Conservation (phyloP, 2,329 filamentous ascomycete species). For the Penicillium glabrum region DNA sequence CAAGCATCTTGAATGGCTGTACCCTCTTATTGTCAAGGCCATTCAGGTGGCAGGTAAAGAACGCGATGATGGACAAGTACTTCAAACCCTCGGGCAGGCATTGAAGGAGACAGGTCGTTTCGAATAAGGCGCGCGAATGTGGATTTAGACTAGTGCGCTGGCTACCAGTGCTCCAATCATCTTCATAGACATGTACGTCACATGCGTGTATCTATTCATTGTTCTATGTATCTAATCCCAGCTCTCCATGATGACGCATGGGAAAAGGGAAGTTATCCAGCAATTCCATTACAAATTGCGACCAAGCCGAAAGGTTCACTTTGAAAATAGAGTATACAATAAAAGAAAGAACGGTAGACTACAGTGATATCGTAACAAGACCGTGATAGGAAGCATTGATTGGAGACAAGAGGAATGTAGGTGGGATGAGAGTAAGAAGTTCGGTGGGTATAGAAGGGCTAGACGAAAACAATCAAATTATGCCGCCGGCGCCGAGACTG, state of each 20-base stretch:
- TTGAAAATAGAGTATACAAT: background rate
- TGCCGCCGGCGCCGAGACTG: slow-evolving; percentile 27
- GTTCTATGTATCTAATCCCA: slow-evolving; percentile 4
- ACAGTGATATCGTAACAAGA: slow-evolving; percentile 22
- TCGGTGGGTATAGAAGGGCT: slow-evolving; percentile 21
- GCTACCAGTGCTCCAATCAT: background rate
- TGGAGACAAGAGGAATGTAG: slow-evolving; percentile 4
- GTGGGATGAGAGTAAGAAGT: slow-evolving; percentile 4
- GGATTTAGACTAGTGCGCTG: background rate
- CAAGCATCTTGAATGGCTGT: slow-evolving; percentile 78
- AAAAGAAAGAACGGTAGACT: slow-evolving; percentile 18
- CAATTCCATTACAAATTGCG: background rate
- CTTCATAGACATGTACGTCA: background rate
- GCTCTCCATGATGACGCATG: background rate
- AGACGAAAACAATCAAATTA: slow-evolving; percentile 13
- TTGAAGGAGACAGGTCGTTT: slow-evolving; percentile 59
- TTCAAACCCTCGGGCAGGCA: slow-evolving; percentile 57
- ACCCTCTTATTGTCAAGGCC: slow-evolving; percentile 61
- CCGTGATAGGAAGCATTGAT: slow-evolving; percentile 6
- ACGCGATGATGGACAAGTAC: slow-evolving; percentile 36
- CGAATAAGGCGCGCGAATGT: background rate
- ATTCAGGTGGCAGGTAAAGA: slow-evolving; percentile 43
- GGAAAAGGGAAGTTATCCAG: background rate
- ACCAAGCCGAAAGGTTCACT: background rate
- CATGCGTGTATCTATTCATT: background rate